Conservation (phyloP, 345 rosid species). For the Mercurialis annua region DNA sequence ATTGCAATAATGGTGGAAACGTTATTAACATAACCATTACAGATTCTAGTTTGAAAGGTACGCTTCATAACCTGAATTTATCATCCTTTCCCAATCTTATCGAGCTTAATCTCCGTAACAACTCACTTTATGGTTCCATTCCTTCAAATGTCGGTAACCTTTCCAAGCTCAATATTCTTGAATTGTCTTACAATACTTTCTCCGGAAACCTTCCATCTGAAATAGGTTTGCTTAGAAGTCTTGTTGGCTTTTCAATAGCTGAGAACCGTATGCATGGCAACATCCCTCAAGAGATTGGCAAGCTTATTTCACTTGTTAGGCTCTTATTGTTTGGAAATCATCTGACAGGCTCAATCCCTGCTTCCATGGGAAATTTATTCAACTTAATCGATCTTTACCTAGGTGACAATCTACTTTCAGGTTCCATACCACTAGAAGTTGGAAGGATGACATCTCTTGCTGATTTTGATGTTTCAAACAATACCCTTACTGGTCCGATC, state of each 20-base stretch:
- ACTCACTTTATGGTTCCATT: conserved; percentile 16
- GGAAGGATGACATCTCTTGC: conserved; percentile 12
- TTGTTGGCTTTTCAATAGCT: background rate
- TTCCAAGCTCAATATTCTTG: conserved; percentile 12
- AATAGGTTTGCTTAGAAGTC: background rate
- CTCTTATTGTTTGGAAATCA: background rate
- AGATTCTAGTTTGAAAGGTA: background rate
- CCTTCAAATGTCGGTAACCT: conserved; percentile 17
- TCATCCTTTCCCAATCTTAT: conserved; percentile 23
- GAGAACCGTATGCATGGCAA: background rate
- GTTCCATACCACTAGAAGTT: background rate
- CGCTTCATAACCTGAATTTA: conserved; percentile 14
- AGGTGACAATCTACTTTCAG: background rate
- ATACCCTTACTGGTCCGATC: background rate
- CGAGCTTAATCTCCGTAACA: background rate
- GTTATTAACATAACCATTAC: conserved; percentile 4
- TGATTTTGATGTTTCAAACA: background rate
- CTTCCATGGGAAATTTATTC: background rate
- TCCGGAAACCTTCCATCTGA: background rate
- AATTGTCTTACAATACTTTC: conserved; percentile 10
- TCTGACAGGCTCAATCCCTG: conserved; percentile 1
- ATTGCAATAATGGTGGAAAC: background rate
- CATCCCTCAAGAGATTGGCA: background rate
- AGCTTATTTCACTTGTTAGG: background rate
- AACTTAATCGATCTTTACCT: background rate